Base-by-base conservation (phyloP, 2,329 filamentous ascomycete species). In the Diplodia mutila region DNA sequence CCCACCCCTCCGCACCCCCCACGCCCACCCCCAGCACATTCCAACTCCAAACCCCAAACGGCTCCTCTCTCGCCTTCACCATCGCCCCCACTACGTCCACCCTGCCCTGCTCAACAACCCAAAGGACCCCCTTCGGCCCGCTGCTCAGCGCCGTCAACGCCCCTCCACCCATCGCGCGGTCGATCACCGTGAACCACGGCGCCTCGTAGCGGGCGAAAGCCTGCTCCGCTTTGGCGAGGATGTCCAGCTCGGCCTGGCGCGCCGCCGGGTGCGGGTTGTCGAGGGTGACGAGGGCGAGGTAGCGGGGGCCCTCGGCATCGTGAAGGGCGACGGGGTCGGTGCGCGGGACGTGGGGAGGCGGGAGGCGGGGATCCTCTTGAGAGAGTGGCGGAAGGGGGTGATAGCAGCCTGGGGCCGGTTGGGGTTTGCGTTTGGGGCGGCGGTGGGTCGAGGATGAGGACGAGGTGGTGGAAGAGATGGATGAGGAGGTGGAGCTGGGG, bases 111-210 rank as follows among this genome's bases (percentile, higher is more conserved):
- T 48, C 29, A 4, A 66, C 59, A 3, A 23, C 65, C 49, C 59
- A 69, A 18, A 67, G 53, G n/a, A n/a, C 59, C 21, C 68, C 68
- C 9, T 65, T 27, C 16, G 68, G 68, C 14, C 68, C 68, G n/a
- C n/a, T 21, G 21, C 48, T 64, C 53, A 69, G 16, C 23, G 4
- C 23, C 5, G 2, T n/a, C 29, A 69, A 46, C 37, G 49, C 51
- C 7, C 54, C 21, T n/a, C 34, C 14, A 5, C 29, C 63, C 16
- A 66, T 11, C 18, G 51, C 63, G 11, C 37, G 48, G 37, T 65
- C 37, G 27, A 53, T 23, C 25, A 68, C 29, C 51, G 67, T 57
- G 23, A 18, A 52, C 27, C n/a, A 32, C 16, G 23, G n/a, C 23
- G 51, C 61, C 49, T 59, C 67, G 61, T 46, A 54, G 5, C 52